Conservation (phyloP, 306 rosid genomes). For the Aeschynomene evenia region DNA sequence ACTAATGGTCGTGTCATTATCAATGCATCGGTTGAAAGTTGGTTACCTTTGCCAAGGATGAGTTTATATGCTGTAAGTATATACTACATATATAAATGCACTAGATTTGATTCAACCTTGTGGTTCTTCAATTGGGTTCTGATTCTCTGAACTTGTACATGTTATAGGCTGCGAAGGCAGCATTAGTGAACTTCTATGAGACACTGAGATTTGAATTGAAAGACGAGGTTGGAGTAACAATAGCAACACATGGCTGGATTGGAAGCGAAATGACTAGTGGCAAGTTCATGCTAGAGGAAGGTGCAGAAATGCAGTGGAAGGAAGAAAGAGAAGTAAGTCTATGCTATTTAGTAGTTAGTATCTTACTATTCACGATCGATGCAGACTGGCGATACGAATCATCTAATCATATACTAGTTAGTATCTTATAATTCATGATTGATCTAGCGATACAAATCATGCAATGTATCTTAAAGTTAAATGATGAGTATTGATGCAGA, state of each 20-base stretch:
- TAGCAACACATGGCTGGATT: constrained; percentile 87
- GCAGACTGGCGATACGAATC: too few species aligned
- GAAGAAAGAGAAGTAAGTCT: constrained; percentile 77
- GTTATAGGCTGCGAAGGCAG: constrained; percentile 79
- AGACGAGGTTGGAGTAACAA: constrained; percentile 76
- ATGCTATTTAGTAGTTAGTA: too few species aligned
- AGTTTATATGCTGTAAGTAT: constrained; percentile 79
- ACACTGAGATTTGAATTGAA: constrained; percentile 76
- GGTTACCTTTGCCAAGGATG: constrained; percentile 93
- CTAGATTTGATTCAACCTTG: not conserved
- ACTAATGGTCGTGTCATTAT: constrained; percentile 69
- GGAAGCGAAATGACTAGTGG: constrained; percentile 79
- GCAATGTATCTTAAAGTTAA: too few species aligned
- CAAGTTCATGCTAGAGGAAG: constrained; percentile 83
- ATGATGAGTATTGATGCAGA: too few species aligned
- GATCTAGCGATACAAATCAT: too few species aligned
- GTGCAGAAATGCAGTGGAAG: constrained; percentile 89
- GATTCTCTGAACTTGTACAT: not conserved
- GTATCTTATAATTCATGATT: too few species aligned
- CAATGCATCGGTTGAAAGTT: constrained; percentile 76
- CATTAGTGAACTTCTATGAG: constrained; percentile 76
- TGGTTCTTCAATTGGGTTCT: not conserved
- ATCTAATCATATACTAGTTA: too few species aligned
- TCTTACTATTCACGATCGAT: too few species aligned
- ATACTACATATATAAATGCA: too few species aligned